phyloP scores from a whole-genome alignment of 1,139 yeast genomes.

The Blastobotrys niveus region DNA sequence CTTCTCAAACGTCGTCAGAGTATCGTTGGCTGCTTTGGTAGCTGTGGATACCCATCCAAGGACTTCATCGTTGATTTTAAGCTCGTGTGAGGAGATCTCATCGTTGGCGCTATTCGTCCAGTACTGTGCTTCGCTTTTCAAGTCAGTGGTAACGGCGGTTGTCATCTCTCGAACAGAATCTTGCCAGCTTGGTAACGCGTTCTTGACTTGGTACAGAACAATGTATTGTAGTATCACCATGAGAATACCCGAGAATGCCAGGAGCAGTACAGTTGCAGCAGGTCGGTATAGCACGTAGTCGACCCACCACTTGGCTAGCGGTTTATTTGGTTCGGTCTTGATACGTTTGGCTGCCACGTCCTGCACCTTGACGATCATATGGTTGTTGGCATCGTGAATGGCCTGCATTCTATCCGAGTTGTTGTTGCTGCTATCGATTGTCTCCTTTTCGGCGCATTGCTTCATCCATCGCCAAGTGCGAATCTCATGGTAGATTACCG shows the following conservation, averaged over 20 bases:
- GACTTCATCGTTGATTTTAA: constrained; percentile 51
- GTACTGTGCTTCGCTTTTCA: constrained; percentile 22
- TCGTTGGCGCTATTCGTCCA: constrained; percentile 54
- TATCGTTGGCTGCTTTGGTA: constrained; percentile 49
- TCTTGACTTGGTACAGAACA: constrained; percentile 32
- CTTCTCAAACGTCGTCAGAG: constrained; percentile 46
- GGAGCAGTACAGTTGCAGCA: constrained; percentile 33
- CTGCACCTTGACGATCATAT: constrained; percentile 16
- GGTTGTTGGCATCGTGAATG: constrained; percentile 18
- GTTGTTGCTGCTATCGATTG: too few species aligned
- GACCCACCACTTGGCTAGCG: constrained; percentile 32
- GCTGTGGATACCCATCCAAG: constrained; percentile 62
- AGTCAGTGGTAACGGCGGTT: constrained; percentile 17
- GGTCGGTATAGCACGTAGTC: constrained; percentile 31
- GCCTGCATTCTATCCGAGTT: constrained; percentile 11
- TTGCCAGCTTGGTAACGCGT: constrained; percentile 20
- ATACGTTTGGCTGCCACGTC: constrained; percentile 14
- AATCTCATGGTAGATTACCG: constrained; percentile 43
- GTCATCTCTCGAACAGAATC: constrained; percentile 17
- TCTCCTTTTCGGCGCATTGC: constrained; percentile 20
- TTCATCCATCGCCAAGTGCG: constrained; percentile 47
- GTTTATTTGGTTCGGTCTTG: constrained; percentile 6
- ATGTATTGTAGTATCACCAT: constrained; percentile 40
- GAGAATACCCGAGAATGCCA: constrained; percentile 42
- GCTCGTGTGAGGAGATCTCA: constrained; percentile 42